Evolutionary conservation across 2,329 filamentous ascomycete genomes (phyloP).

Genomic region (Pseudogymnoascus sp.): DNA sequence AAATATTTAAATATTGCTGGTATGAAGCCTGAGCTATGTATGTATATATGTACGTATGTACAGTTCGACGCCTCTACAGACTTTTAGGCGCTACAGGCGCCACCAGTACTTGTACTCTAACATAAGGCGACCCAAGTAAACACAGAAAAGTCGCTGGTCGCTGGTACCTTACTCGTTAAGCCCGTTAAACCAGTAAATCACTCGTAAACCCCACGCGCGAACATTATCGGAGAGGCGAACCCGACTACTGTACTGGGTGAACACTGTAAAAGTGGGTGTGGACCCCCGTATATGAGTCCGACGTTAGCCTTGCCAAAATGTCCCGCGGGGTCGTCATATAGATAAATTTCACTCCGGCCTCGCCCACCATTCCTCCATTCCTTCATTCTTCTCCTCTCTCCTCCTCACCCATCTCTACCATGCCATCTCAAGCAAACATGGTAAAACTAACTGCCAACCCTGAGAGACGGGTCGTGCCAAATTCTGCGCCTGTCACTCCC

Average conservation of each 20-base stretch:
- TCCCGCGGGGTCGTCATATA: constrained; percentile 8
- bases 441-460: neutral
- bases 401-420: neutral
- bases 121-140: neutral
- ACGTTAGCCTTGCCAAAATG: constrained; percentile 8
- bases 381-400: neutral
- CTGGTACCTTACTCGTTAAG: neutral
- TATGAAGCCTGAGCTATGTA: neutral
- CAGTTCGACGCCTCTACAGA: neutral
- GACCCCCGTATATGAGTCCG: constrained; percentile 5
- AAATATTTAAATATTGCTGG: neutral
- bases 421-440: constrained; percentile 4
- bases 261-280: neutral
- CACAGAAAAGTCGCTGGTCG: neutral
- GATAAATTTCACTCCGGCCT: constrained; percentile 8
- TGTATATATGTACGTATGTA: neutral
- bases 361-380: neutral
- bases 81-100: neutral
- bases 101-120: neutral
- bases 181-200: neutral
- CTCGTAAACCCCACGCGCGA: neutral
- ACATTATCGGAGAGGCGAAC: neutral
- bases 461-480: neutral
- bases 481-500: neutral
- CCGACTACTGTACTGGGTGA: neutral